Base-by-base conservation (phyloP, 2,329 filamentous ascomycete species). In the Pseudogymnoascus sp. region DNA sequence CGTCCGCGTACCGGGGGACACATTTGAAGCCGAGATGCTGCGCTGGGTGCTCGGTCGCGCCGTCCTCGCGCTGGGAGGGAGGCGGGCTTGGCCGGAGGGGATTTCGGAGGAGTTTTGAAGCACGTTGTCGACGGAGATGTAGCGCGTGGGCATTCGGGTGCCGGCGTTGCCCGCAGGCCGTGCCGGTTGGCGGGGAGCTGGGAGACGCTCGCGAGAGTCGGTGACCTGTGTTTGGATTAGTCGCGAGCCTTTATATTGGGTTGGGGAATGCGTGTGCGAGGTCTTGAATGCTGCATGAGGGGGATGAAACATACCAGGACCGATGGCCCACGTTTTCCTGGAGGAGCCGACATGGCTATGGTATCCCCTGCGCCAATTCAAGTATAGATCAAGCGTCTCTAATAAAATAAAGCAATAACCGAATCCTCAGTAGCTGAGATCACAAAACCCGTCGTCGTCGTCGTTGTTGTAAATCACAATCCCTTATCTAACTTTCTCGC, bases 101-200 rank as follows among this genome's bases (percentile, higher is more conserved):
- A 99, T 94, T 72, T 97, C 92, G 59, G 91, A 94, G 64, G 92
- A 89, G 78, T 96, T 91, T 74, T 96, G 92, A 4, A 99, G 85
- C 67, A 97, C 90, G 73, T 93, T 96, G 77, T 99, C 94, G 74
- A 99, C 93, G 1, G 86, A 87, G 72, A 97, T 91, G 74, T 90
- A 90, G 69, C 85, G 89, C 79, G 85, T 92, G 68, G 81, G 79
- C 68, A 69, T 74, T 63, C 69, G 75, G 66, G 68, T 70, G 68
- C 69, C 72, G 66, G 70, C 72, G 61, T 67, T 62, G 39, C 60
- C 12, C 43, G 65, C 65, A 35, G 69, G 67, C 1, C 67, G 65
- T n/a, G 75, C 74, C 59, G 75, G 72, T 60, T 74, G 75, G 65
- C 70, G 70, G 52, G 70, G 73, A 62, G 65, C 66, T 62, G 67